These are phyloP conservation scores for Fusarium redolens DNA, from an alignment of 2,329 filamentous ascomycete genomes.

Conservation along the genomic window DNA sequence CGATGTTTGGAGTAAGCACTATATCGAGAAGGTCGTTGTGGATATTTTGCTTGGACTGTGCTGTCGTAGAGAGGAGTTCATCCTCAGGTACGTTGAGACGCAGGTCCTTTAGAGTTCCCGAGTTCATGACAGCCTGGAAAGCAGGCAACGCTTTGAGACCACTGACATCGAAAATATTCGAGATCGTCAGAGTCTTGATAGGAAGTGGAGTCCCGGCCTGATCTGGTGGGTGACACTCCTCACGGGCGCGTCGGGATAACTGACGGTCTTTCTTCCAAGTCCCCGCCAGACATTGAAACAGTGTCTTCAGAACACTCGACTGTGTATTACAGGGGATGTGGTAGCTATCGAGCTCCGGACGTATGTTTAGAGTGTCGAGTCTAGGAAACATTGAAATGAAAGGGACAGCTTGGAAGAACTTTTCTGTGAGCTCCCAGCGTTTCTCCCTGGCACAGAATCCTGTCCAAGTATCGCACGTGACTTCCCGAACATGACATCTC, in stretches of 20 bases:
- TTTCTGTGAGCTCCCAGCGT: background rate
- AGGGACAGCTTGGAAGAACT: conserved; percentile 11
- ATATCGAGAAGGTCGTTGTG: background rate
- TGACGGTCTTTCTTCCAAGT: background rate
- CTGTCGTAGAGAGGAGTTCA: too few species aligned
- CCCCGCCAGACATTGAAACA: conserved; percentile 19
- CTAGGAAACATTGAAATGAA: conserved; percentile 1
- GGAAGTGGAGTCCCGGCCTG: background rate
- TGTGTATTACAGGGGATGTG: background rate
- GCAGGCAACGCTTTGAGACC: background rate
- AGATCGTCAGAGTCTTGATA: conserved; percentile 3
- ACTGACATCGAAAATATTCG: background rate
- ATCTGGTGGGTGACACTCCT: background rate
- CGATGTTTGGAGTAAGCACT: conserved; percentile 36
- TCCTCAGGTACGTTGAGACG: conserved; percentile 6
- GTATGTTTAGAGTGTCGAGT: conserved; percentile 8
- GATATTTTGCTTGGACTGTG: background rate
- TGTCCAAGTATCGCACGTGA: conserved; percentile 16
- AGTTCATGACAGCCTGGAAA: background rate
- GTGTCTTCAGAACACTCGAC: background rate
- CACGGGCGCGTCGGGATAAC: too few species aligned
- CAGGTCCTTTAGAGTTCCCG: background rate
- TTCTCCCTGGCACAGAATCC: background rate
- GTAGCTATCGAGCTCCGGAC: background rate
- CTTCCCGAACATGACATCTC: background rate